Evolutionary conservation across 2,329 filamentous ascomycete genomes (phyloP), one percentile per base, ranked within the genome.

Genomic region (Pseudogymnoascus sp.): DNA sequence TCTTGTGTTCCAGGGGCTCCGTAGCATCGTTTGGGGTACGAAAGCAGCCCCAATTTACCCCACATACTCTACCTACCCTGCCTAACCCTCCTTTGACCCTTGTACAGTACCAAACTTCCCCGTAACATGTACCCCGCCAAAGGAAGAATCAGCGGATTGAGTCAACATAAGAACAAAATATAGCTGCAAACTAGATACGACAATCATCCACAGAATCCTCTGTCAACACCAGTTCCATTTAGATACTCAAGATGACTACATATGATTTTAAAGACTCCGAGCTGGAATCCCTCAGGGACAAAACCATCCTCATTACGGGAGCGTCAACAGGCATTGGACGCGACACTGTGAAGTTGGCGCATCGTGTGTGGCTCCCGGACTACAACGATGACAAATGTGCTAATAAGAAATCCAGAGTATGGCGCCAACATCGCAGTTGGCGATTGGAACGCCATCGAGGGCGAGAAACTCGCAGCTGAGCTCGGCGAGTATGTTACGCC

Each of bases 301-400:
- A 65, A 61, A 63, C 65, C 11, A 60, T 67, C 6, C 63, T 67
- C 16, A 35, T 67, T 14, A 66, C 66, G 1, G 66, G 66, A 62
- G 66, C 64, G 5, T 62, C 65, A 33, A 67, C 61, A 6, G 66
- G 66, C 13, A 67, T 67, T 53, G 66, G 66, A 2, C 53, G 62
- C 11, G 62, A 33, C 33, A 62, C 66, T 1, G 64, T 67, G 8
- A 37, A 60, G 19, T 40, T 66, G 2, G 64, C 65, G 13, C 62
- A 66, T 44, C 13, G 66, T 67, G 60, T 47, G 21, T 50, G 10
- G 16, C 16, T 13, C 19, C 21, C 21, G n/a, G n/a, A 59, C 29
- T 29, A 59, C 13, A 29, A 26, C 6, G n/a, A 59, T n/a, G 14
- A n/a, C 21, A 19, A n/a, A 59, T 13, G 24, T 56, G 29, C 13